phyloP scores from a whole-genome alignment of 108 stramenopile genomes.

The Cyclotella choctawhatcheeana region DNA sequence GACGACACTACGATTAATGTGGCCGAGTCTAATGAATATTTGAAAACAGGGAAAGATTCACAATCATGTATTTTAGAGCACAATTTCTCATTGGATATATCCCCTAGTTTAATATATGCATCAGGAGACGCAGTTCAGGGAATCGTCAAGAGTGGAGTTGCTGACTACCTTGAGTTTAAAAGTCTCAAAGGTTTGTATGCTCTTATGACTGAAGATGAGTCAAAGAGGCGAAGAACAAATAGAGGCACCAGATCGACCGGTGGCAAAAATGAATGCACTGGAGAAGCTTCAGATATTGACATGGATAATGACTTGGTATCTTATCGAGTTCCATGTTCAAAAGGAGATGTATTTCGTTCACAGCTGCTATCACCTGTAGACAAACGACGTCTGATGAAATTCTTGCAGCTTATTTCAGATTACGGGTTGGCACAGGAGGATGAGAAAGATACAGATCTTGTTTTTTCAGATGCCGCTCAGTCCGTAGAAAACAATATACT shows the following conservation, averaged over 20 bases:
- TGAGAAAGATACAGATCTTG: conserved; percentile 10
- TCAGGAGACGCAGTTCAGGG: conserved; percentile 79
- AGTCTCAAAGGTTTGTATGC: conserved; percentile 70
- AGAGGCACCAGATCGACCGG: neutral
- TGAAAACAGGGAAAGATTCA: too few species aligned
- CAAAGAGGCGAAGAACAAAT: conserved; percentile 3
- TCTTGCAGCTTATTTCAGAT: conserved; percentile 85
- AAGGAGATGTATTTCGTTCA: conserved; percentile 87
- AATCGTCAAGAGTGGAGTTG: conserved; percentile 79
- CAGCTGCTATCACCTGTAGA: conserved; percentile 83
- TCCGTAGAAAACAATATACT: neutral
- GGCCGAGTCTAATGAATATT: too few species aligned
- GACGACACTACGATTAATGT: neutral
- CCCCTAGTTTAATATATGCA: conserved; percentile 67
- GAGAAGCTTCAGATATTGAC: neutral
- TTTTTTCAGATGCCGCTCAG: neutral
- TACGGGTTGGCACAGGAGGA: conserved; percentile 58
- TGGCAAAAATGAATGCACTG: neutral
- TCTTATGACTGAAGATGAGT: conserved; percentile 45
- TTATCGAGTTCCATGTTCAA: conserved; percentile 83
- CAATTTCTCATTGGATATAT: conserved; percentile 71
- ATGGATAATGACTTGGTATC: conserved; percentile 31
- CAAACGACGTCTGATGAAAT: conserved; percentile 93
- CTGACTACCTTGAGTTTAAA: conserved; percentile 92
- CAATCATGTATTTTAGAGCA: conserved; percentile 10